These are phyloP conservation scores for Naematelia aurantialba DNA, from an alignment of 768 basidiomycete species.

Conservation along the genomic window DNA sequence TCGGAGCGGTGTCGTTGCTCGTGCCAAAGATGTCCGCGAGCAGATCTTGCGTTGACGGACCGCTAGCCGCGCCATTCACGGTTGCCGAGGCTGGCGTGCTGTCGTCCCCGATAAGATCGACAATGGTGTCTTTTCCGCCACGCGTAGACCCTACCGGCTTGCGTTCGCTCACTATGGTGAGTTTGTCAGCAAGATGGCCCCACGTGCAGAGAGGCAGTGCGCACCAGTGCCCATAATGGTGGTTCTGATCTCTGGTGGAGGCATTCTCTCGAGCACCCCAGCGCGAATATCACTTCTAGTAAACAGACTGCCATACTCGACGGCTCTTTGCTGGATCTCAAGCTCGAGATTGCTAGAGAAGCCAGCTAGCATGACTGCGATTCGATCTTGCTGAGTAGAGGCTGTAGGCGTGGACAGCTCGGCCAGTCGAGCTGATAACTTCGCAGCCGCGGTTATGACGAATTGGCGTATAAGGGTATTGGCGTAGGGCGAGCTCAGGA, in stretches of 20 bases:
- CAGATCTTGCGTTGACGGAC: constrained; percentile 67
- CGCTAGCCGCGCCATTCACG: constrained; percentile 46
- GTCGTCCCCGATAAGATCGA: constrained; percentile 83
- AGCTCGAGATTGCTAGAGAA: constrained; percentile 86
- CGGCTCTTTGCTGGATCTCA: constrained; percentile 91
- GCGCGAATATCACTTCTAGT: constrained; percentile 48
- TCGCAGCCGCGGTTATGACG: constrained; percentile 81
- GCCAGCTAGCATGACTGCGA: constrained; percentile 69
- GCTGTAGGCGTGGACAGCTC: constrained; percentile 35
- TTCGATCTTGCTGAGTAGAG: constrained; percentile 61
- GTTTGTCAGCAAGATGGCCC: neutral
- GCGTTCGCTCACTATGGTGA: constrained; percentile 76
- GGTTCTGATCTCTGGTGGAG: constrained; percentile 95
- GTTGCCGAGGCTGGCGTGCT: constrained; percentile 54
- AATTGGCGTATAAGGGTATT: constrained; percentile 90
- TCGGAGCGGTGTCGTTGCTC: constrained; percentile 36
- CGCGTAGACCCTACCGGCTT: constrained; percentile 90
- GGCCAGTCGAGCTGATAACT: constrained; percentile 76
- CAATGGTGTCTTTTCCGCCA: constrained; percentile 63
- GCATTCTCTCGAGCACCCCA: constrained; percentile 96
- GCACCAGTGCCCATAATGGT: constrained; percentile 89
- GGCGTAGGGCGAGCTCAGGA: constrained; percentile 88
- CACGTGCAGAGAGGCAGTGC: too few relatives aligned
- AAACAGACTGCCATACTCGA: constrained; percentile 87
- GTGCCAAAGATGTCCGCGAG: constrained; percentile 87